Conservation (phyloP, 1,139 yeast genomes). For the Candida tropicalis region DNA sequence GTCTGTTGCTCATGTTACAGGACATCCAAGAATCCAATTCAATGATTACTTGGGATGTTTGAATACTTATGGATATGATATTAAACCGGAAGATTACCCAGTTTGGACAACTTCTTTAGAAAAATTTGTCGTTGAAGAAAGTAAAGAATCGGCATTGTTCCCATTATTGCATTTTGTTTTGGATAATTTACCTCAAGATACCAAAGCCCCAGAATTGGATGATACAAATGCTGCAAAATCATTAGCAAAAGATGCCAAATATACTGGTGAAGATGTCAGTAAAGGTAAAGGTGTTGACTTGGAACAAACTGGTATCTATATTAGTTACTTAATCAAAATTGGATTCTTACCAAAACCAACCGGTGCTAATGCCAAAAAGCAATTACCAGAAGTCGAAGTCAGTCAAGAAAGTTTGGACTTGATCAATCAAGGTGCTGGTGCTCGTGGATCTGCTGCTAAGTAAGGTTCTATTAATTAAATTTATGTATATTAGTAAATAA, state of each 20-base stretch:
- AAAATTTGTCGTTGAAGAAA: conserved; percentile 67
- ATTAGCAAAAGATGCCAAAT: conserved; percentile 57
- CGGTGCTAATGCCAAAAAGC: conserved; percentile 31
- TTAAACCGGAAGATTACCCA: conserved; percentile 64
- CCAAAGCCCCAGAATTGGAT: conserved; percentile 94
- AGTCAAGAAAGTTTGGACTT: conserved; percentile 62
- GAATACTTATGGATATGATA: conserved; percentile 69
- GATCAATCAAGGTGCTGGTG: conserved; percentile 84
- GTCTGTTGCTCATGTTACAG: conserved; percentile 92
- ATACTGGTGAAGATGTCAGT: conserved; percentile 69
- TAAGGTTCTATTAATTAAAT: conserved; percentile 13
- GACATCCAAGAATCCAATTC: conserved; percentile 88
- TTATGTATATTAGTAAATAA: neutral
- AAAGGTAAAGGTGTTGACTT: conserved; percentile 73
- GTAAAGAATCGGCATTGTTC: conserved; percentile 82
- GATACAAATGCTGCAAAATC: conserved; percentile 75
- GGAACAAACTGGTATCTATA: conserved; percentile 70
- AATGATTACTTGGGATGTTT: conserved; percentile 72
- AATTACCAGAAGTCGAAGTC: conserved; percentile 62
- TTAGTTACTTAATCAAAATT: conserved; percentile 74
- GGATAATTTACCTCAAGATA: conserved; percentile 85
- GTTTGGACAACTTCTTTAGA: conserved; percentile 81
- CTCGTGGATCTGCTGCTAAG: conserved; percentile 67
- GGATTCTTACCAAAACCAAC: conserved; percentile 76
- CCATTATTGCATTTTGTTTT: conserved; percentile 93